Percentiles rank a stretch among this genome's conserved stretches.
phyloP scores from a whole-genome alignment of 441 rosid species.

The Euphorbia celastroides region DNA sequence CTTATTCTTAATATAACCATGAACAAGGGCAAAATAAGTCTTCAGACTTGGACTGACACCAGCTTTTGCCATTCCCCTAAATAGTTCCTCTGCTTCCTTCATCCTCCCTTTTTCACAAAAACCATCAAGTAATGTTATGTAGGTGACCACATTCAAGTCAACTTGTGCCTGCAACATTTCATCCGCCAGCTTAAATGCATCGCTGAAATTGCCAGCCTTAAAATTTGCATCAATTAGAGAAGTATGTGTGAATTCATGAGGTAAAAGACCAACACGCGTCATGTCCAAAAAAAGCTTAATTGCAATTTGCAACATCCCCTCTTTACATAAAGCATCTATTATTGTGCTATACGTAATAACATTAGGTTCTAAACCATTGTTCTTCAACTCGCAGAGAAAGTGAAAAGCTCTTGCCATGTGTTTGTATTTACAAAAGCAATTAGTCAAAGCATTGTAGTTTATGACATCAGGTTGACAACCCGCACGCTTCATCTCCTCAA shows the following conservation, averaged over 20 bases:
- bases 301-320: conserved; percentile 67
- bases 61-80: conserved; percentile 37
- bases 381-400: conserved; percentile 52
- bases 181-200: conserved; percentile 53
- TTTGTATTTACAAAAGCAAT: conserved; percentile 54
- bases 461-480: conserved; percentile 54
- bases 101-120: conserved; percentile 50
- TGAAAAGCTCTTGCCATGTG: conserved; percentile 38
- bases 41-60: conserved; percentile 49
- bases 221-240: conserved; percentile 64
- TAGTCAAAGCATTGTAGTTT: conserved; percentile 56
- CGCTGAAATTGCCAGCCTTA: conserved; percentile 45
- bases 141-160: conserved; percentile 55
- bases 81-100: conserved; percentile 55
- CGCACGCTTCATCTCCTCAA: conserved; percentile 55
- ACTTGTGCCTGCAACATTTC: conserved; percentile 52
- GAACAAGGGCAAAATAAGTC: conserved; percentile 51
- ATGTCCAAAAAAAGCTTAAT: conserved; percentile 57
- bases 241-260: conserved; percentile 68
- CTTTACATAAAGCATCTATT: conserved; percentile 68
- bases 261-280: conserved; percentile 57
- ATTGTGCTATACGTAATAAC: conserved; percentile 65
- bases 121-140: conserved; percentile 50
- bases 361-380: conserved; percentile 46
- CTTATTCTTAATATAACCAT: conserved; percentile 56